phyloP scores from a whole-genome alignment of 1,284 basidiomycete species.

The Pseudozyma thailandica region DNA sequence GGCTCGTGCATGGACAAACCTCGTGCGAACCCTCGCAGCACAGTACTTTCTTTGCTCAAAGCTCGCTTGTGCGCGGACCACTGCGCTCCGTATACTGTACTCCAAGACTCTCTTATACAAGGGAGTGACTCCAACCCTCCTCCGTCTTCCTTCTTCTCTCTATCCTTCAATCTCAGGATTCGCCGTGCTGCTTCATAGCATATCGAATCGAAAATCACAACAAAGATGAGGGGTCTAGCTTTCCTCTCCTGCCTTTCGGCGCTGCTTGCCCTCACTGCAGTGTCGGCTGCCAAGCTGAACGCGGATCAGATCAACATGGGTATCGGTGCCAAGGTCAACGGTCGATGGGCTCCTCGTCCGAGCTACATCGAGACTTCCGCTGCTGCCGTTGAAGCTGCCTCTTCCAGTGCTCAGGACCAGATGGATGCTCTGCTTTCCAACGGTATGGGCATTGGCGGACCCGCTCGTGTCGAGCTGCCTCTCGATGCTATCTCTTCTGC shows the following conservation, averaged over 20 bases:
- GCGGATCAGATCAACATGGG: conserved; percentile 34
- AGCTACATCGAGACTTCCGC: conserved; percentile 21
- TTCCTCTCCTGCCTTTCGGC: conserved; percentile 42
- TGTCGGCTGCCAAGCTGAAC: conserved; percentile 27
- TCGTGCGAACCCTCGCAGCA: background rate
- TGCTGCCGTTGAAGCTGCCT: background rate
- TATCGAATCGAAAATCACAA: too few relatives aligned
- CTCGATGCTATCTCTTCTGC: conserved; percentile 44
- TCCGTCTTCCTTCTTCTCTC: background rate
- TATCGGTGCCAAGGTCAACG: conserved; percentile 27
- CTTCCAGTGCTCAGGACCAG: conserved; percentile 21
- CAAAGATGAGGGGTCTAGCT: conserved; percentile 30
- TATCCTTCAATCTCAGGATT: background rate
- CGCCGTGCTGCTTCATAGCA: background rate
- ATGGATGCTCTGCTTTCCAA: conserved; percentile 17
- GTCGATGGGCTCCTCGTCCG: conserved; percentile 15
- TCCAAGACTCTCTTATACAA: background rate
- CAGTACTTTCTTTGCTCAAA: conserved; percentile 1
- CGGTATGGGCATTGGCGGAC: conserved; percentile 26
- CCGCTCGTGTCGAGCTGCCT: conserved; percentile 45
- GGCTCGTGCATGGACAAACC: conserved; percentile 5
- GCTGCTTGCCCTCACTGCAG: conserved; percentile 19
- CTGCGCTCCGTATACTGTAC: conserved; percentile 8
- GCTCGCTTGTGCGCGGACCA: conserved; percentile 9
- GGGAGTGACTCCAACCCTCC: background rate